Evolutionary conservation across 2,329 filamentous ascomycete species (phyloP).

Genomic region (Fusarium bactridioides): DNA sequence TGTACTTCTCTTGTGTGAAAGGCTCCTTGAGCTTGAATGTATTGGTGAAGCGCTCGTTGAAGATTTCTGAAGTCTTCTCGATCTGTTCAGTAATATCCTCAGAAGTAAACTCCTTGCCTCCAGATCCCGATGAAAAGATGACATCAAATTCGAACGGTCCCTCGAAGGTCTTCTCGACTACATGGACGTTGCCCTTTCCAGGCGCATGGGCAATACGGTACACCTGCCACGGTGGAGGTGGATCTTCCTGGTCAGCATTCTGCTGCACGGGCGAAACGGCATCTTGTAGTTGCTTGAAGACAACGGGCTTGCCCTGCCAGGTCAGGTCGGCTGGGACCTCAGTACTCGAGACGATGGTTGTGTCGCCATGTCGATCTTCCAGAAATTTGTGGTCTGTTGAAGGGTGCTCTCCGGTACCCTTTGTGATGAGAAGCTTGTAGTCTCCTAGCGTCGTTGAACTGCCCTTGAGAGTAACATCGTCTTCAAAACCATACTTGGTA

Average conservation of each 20-base stretch:
- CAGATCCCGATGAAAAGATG: constrained; percentile 83
- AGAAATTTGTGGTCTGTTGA: constrained; percentile 72
- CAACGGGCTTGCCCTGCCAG: constrained; percentile 82
- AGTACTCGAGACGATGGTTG: constrained; percentile 78
- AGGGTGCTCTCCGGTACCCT: constrained; percentile 70
- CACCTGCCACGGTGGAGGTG: constrained; percentile 84
- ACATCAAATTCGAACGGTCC: constrained; percentile 94
- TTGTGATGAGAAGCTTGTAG: constrained; percentile 80
- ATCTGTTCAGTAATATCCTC: constrained; percentile 77
- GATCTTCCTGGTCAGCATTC: constrained; percentile 64
- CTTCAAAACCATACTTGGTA: constrained; percentile 60
- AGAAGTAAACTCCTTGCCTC: constrained; percentile 60
- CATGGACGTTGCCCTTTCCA: constrained; percentile 78
- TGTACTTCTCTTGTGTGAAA: constrained; percentile 76
- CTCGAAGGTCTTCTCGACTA: constrained; percentile 91
- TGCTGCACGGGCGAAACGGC: constrained; percentile 59
- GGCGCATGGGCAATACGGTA: constrained; percentile 80
- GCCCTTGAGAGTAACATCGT: constrained; percentile 75
- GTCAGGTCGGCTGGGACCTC: constrained; percentile 70
- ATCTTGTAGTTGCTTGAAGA: constrained; percentile 63
- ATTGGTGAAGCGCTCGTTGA: constrained; percentile 76
- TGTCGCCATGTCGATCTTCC: constrained; percentile 74
- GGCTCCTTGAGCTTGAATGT: constrained; percentile 74
- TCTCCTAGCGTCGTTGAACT: constrained; percentile 75
- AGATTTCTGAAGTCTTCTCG: constrained; percentile 69